Evolutionary conservation across 2,329 filamentous ascomycete species (phyloP), one percentile per base, ranked within the genome.

Genomic region (Pseudogymnoascus sp.): DNA sequence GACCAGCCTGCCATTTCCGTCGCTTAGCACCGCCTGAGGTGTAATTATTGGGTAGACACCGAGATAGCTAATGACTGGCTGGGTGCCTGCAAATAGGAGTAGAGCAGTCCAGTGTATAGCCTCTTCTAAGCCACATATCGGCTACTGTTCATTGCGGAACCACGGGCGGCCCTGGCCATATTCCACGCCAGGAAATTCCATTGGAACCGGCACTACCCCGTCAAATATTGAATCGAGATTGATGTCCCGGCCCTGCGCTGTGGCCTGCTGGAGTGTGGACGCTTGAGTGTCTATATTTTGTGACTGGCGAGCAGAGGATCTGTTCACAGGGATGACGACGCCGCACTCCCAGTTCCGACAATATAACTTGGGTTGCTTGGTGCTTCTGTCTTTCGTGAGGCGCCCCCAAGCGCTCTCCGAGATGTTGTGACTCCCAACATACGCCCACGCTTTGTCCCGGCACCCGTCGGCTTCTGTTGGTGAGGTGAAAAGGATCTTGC

Each of bases 301-400:
- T 55, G 48, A 12, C 12, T 40, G 12, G 37, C 37, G 9, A 80
- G 29, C n/a, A 33, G 48, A 18, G 15, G 48, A 55, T 55, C 29
- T 10, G 42, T 66, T 68, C 25, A 89, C 78, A 8, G 87, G 85
- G 40, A 97, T 72, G 25, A 97, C 69, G 1, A 99, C 89, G 36
- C 94, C 94, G 71, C 92, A 96, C 75, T 97, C 94, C 92, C 93
- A 97, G 73, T 97, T 99, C 61, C 89, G 86, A 73, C 89, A 92
- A 65, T 83, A 92, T 65, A 97, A 79, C 73, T 91, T 96, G 10
- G 85, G 83, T 64, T 82, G 75, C 64, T 87, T 87, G 2, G 84
- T 87, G 6, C 73, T 75, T 67, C 82, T 85, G 69, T 95, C 87
- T 69, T 86, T 86, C 61, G 87, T 83, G 31, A 96, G 75, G 55